These are phyloP conservation scores for Plantago rigida DNA, from an alignment of 305 asterid species.

Conservation along the genomic window DNA sequence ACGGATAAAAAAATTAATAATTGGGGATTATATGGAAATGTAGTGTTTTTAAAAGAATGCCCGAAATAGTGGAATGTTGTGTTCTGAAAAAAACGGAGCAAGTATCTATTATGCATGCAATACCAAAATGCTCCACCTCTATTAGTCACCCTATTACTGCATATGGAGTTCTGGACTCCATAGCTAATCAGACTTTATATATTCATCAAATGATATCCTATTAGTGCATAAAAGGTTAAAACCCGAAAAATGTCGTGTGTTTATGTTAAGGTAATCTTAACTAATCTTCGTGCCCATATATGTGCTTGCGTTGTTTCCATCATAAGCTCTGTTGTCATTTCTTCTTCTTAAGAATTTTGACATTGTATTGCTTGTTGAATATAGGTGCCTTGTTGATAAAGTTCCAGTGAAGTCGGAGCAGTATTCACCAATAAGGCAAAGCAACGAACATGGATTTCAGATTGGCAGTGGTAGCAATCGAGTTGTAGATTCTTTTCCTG, in stretches of 20 bases:
- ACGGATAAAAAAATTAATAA: too few relatives aligned
- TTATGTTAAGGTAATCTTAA: not conserved
- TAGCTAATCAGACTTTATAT: not conserved
- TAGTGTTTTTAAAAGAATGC: too few relatives aligned
- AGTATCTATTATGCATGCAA: constrained; percentile 13
- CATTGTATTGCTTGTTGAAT: constrained; percentile 32
- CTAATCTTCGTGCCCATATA: constrained; percentile 17
- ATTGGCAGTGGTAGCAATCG: constrained; percentile 29
- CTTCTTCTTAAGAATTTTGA: constrained; percentile 29
- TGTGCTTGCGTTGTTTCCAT: constrained; percentile 10
- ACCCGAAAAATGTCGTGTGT: not conserved
- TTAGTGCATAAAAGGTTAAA: constrained; percentile 3
- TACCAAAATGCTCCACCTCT: constrained; percentile 5
- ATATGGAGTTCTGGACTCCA: not conserved
- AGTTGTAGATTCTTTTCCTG: constrained; percentile 49
- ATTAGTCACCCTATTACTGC: constrained; percentile 7
- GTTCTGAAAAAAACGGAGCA: too few relatives aligned
- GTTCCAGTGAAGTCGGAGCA: constrained; percentile 34
- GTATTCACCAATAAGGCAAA: constrained; percentile 27
- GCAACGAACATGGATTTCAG: constrained; percentile 37
- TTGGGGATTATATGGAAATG: too few relatives aligned
- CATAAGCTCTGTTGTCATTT: constrained; percentile 10
- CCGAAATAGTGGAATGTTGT: too few relatives aligned
- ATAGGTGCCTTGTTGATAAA: constrained; percentile 54
- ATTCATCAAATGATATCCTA: constrained; percentile 2